Percentiles rank a stretch among this genome's conserved stretches.
phyloP scores from a whole-genome alignment of 768 basidiomycete species.

The Serendipita sp. region DNA sequence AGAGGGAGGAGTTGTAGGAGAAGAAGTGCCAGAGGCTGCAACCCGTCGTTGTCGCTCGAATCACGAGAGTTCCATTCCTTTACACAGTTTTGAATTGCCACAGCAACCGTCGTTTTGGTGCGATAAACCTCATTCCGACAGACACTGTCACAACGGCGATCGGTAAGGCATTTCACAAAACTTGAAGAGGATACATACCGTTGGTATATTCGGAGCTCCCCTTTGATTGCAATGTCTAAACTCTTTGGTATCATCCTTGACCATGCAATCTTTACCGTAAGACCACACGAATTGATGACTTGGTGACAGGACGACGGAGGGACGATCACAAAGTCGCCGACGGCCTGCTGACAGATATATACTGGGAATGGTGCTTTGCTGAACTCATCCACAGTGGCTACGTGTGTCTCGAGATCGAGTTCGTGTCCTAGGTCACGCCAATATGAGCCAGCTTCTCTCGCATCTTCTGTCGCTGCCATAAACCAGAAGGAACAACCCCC shows the following conservation, averaged over 20 bases:
- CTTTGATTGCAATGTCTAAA: slow-evolving; percentile 39
- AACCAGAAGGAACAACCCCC: slow-evolving; percentile 71
- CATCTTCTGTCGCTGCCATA: slow-evolving; percentile 52
- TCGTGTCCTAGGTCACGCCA: slow-evolving; percentile 34
- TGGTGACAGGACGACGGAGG: slow-evolving; percentile 73
- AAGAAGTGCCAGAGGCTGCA: neutral
- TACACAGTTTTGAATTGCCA: slow-evolving; percentile 28
- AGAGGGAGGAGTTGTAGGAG: slow-evolving; percentile 10
- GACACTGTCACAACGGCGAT: slow-evolving; percentile 31
- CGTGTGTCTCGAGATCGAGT: slow-evolving; percentile 58
- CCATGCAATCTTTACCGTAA: slow-evolving; percentile 76
- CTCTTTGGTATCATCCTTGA: slow-evolving; percentile 64
- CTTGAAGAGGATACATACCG: slow-evolving; percentile 28
- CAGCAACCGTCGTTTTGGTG: slow-evolving; percentile 30
- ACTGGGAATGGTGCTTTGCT: slow-evolving; percentile 47
- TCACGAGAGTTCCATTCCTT: slow-evolving; percentile 9
- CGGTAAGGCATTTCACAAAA: neutral
- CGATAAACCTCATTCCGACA: slow-evolving; percentile 64
- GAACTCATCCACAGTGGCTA: slow-evolving; percentile 46
- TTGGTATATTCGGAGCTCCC: slow-evolving; percentile 59
- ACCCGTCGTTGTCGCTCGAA: slow-evolving; percentile 2
- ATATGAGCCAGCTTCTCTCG: slow-evolving; percentile 37
- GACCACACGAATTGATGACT: slow-evolving; percentile 63
- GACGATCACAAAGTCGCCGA: slow-evolving; percentile 67
- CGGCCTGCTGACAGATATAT: slow-evolving; percentile 52